Conservation (phyloP, 306 rosid species). For the Notholithocarpus densiflorus region DNA sequence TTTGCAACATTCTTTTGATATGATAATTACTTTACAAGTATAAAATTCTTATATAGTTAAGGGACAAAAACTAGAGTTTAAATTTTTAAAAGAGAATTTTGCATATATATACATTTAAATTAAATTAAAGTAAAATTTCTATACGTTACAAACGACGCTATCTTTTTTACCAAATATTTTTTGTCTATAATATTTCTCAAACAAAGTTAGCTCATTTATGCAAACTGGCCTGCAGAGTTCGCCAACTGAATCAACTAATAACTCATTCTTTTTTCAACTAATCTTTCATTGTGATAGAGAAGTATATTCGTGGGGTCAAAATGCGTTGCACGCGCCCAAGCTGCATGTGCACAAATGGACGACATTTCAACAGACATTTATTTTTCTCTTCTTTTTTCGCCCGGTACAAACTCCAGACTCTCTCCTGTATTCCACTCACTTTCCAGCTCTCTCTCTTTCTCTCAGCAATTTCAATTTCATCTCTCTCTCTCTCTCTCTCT, state of each 20-base stretch:
- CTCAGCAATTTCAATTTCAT: neutral
- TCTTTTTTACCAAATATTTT: too few relatives aligned
- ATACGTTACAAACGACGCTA: fast-evolving
- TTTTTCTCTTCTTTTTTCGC: too few relatives aligned
- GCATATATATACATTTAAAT: fast-evolving
- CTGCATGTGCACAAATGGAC: constrained; percentile 11
- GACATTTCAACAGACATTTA: neutral
- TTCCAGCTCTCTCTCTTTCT: neutral
- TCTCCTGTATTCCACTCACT: neutral
- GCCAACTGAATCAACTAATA: too few relatives aligned
- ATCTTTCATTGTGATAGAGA: too few relatives aligned
- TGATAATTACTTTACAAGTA: too few relatives aligned
- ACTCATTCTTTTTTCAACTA: too few relatives aligned
- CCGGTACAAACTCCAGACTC: neutral
- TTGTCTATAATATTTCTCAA: too few relatives aligned
- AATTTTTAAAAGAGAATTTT: fast-evolving
- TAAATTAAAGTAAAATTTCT: too few relatives aligned
- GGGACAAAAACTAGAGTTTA: fast-evolving
- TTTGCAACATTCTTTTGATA: fast-evolving
- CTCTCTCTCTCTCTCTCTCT: neutral
- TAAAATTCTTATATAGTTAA: fast-evolving
- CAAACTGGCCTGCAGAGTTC: too few relatives aligned
- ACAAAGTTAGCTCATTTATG: too few relatives aligned
- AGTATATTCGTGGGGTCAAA: neutral
- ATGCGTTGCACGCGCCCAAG: constrained; percentile 23